phyloP scores from a whole-genome alignment of 192 early-diverging fungal genomes.

The Umbelopsis sp. region DNA sequence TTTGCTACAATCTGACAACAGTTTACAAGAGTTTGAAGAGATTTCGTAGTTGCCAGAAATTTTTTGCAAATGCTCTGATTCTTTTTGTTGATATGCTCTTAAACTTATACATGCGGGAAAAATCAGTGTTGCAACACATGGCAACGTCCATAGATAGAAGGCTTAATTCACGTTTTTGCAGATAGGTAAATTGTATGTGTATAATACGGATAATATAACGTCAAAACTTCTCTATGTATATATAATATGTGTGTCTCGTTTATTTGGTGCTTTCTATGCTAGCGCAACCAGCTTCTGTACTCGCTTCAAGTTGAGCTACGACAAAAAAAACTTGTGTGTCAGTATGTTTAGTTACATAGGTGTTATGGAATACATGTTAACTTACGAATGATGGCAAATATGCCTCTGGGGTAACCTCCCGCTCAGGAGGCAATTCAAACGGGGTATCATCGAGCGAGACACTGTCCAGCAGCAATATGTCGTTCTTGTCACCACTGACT shows the following conservation, averaged over 20 bases:
- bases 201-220: too few species aligned
- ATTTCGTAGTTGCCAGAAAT: too few species aligned
- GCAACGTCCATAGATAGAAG: too few species aligned
- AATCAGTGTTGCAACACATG: too few species aligned
- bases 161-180: too few species aligned
- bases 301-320: slow-evolving; percentile 28
- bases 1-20: too few species aligned
- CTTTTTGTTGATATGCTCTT: too few species aligned
- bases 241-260: background rate
- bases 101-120: too few species aligned
- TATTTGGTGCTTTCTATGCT: slow-evolving; percentile 1
- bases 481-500: slow-evolving; percentile 85
- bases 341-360: background rate
- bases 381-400: slow-evolving; percentile 53
- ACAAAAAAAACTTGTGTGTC: background rate
- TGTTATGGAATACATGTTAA: background rate
- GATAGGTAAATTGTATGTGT: too few species aligned
- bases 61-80: too few species aligned
- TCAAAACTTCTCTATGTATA: background rate
- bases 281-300: slow-evolving; percentile 21
- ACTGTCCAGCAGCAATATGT: slow-evolving; percentile 87
- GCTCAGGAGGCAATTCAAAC: slow-evolving; percentile 57
- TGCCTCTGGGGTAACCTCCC: slow-evolving; percentile 44
- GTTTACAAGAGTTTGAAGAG: too few species aligned
- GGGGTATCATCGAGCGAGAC: slow-evolving; percentile 64